Conservation (phyloP, 2,329 filamentous ascomycete species). For the Fusarium sp. region DNA sequence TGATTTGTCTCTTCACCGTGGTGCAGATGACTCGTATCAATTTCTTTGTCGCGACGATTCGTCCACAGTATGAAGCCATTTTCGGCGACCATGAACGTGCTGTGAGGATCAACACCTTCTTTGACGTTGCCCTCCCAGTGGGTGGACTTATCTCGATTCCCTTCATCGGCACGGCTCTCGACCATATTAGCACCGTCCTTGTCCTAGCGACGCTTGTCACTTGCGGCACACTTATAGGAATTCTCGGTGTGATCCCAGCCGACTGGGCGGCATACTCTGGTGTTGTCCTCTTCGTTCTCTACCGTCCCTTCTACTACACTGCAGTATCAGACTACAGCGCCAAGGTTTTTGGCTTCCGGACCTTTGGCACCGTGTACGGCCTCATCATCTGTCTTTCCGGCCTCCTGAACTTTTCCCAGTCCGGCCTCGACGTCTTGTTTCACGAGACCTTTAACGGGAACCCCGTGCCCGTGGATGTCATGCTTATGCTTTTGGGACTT, state of each 20-base stretch:
- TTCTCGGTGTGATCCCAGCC: constrained; percentile 78
- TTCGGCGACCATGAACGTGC: constrained; percentile 71
- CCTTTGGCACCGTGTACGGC: constrained; percentile 94
- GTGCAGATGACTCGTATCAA: constrained; percentile 86
- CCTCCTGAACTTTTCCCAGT: constrained; percentile 85
- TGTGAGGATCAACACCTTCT: constrained; percentile 80
- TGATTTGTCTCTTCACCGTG: constrained; percentile 84
- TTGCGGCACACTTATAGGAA: constrained; percentile 78
- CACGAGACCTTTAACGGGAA: constrained; percentile 77
- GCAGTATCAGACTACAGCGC: constrained; percentile 89
- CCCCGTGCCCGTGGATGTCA: constrained; percentile 80
- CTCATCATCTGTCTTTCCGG: constrained; percentile 88
- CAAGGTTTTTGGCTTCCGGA: constrained; percentile 92
- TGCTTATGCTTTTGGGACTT: constrained; percentile 71
- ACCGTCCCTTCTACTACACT: constrained; percentile 91
- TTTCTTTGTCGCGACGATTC: constrained; percentile 90
- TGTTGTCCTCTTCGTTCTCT: constrained; percentile 82
- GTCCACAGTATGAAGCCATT: constrained; percentile 82
- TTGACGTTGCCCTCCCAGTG: constrained; percentile 81
- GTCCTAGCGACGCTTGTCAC: constrained; percentile 77
- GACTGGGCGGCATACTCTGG: constrained; percentile 79
- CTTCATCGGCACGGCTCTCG: constrained; percentile 84
- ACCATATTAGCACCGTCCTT: constrained; percentile 77
- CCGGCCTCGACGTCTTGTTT: constrained; percentile 80
- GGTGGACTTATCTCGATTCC: constrained; percentile 88